These are phyloP conservation scores for Nicotiana obtusifolia DNA, from an alignment of 257 asterid species.

Conservation along the genomic window DNA sequence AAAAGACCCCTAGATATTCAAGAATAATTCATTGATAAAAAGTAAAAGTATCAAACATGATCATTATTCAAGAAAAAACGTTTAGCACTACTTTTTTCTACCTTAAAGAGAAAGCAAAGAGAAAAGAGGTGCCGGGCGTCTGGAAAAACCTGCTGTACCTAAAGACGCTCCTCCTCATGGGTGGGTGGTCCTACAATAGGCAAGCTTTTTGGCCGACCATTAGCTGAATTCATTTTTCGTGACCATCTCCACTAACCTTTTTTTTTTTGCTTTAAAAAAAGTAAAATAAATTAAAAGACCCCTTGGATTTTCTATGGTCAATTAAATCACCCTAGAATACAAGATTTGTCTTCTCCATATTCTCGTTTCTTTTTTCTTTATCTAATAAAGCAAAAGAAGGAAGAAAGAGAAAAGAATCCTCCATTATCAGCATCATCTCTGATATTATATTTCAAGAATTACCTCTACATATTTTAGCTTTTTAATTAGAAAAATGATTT, in stretches of 20 bases:
- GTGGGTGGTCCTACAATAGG: conserved; percentile 17
- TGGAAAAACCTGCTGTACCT: conserved; percentile 11
- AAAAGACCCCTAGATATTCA: too few relatives aligned
- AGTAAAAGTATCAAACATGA: not conserved
- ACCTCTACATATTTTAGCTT: not conserved
- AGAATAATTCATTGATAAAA: too few relatives aligned
- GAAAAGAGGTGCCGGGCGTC: conserved; percentile 10
- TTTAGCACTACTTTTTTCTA: not conserved
- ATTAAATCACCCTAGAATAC: conserved; percentile 7
- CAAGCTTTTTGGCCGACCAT: conserved; percentile 47
- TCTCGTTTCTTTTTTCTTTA: not conserved
- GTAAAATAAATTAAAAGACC: not conserved
- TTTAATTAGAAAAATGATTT: not conserved
- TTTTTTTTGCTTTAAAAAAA: not conserved
- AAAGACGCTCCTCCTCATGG: conserved; percentile 31
- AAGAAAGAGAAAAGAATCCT: not conserved
- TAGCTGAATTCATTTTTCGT: not conserved
- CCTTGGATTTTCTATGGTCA: conserved; percentile 3
- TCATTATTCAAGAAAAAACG: not conserved
- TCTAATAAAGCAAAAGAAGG: not conserved
- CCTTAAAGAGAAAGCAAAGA: not conserved
- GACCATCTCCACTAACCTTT: conserved; percentile 11
- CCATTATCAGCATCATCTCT: not conserved
- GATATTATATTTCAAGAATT: not conserved
- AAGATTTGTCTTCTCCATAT: conserved; percentile 7